Percentiles rank a stretch among this genome's conserved stretches.
Evolutionary conservation across 352 stramenopile genomes (phyloP).

Genomic region (Phytophthora litchii): DNA sequence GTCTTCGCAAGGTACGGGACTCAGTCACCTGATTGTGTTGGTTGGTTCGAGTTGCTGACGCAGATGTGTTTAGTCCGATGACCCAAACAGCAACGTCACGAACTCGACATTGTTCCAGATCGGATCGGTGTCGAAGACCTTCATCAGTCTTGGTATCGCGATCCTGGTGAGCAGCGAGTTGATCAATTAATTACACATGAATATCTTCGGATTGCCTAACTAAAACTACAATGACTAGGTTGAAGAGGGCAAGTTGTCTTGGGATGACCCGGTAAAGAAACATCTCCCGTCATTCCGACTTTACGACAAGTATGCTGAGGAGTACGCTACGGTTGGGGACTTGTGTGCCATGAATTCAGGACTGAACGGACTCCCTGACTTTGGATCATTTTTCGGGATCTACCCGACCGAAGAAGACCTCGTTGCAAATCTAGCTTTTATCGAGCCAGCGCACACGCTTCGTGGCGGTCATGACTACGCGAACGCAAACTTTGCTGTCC

Average conservation of each 20-base stretch:
- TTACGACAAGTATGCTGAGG: slow-evolving; percentile 63
- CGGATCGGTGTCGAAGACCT: slow-evolving; percentile 71
- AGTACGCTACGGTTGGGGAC: slow-evolving; percentile 56
- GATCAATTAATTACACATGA: neutral
- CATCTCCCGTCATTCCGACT: slow-evolving; percentile 58
- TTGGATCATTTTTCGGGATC: slow-evolving; percentile 37
- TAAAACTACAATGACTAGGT: slow-evolving; percentile 24
- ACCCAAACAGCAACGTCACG: slow-evolving; percentile 40
- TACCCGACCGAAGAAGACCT: slow-evolving; percentile 47
- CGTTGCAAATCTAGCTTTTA: slow-evolving; percentile 40
- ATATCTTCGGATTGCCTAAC: neutral
- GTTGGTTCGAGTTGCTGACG: neutral
- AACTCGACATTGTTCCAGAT: slow-evolving; percentile 68
- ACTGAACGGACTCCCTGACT: slow-evolving; percentile 31
- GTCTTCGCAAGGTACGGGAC: slow-evolving; percentile 32
- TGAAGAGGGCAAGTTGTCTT: slow-evolving; percentile 58
- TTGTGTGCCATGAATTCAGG: slow-evolving; percentile 71
- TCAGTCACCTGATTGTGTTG: neutral
- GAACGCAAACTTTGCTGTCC: slow-evolving; percentile 68
- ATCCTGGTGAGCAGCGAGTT: slow-evolving; percentile 34
- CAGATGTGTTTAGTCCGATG: slow-evolving; percentile 27
- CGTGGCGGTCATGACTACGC: slow-evolving; percentile 61
- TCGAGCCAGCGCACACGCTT: slow-evolving; percentile 48
- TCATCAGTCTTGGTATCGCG: slow-evolving; percentile 51
- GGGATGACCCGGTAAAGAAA: slow-evolving; percentile 60